Percentiles rank a stretch among this genome's conserved stretches.
Conservation (phyloP, 139 green algal genomes). For the Ostreobium quekettii region DNA sequence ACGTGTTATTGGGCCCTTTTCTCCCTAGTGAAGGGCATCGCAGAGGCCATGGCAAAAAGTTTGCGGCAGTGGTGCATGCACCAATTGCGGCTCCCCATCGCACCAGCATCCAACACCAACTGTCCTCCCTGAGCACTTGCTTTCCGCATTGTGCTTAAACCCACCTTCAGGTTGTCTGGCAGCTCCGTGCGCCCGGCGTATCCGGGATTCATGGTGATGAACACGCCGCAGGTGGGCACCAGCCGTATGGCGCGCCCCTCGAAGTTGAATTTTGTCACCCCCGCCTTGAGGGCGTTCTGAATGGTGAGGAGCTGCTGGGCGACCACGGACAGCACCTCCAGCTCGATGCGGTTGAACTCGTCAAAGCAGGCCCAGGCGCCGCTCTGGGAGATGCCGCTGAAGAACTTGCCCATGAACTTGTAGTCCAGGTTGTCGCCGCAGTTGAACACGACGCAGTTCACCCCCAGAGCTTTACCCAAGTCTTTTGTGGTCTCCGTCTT, state of each 20-base stretch:
- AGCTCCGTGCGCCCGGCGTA: slow-evolving; percentile 78
- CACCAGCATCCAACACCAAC: too few species aligned
- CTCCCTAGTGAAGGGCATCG: too few species aligned
- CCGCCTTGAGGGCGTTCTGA: slow-evolving; percentile 64
- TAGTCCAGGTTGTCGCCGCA: slow-evolving; percentile 83
- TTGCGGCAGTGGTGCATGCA: too few species aligned
- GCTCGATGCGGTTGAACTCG: slow-evolving; percentile 83
- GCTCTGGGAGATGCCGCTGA: slow-evolving; percentile 70
- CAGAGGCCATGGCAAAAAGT: too few species aligned
- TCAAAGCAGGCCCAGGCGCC: slow-evolving; percentile 83
- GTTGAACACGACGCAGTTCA: slow-evolving; percentile 90
- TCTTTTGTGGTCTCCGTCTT: slow-evolving; percentile 90
- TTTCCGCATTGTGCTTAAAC: too few species aligned
- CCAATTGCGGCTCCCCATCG: too few species aligned
- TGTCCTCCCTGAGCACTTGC: too few species aligned
- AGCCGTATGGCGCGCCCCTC: slow-evolving; percentile 71
- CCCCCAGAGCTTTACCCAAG: slow-evolving; percentile 72
- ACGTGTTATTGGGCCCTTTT: too few species aligned
- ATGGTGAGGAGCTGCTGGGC: slow-evolving; percentile 82
- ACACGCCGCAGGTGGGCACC: slow-evolving; percentile 66
- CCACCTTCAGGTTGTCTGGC: slow-evolving; percentile 72
- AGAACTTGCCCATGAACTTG: slow-evolving; percentile 83
- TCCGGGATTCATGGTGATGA: slow-evolving; percentile 89
- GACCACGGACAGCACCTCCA: slow-evolving; percentile 76
- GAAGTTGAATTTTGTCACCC: slow-evolving; percentile 68